Conservation (phyloP, 2,329 filamentous ascomycete genomes). For the Achaetomium macrosporum region DNA sequence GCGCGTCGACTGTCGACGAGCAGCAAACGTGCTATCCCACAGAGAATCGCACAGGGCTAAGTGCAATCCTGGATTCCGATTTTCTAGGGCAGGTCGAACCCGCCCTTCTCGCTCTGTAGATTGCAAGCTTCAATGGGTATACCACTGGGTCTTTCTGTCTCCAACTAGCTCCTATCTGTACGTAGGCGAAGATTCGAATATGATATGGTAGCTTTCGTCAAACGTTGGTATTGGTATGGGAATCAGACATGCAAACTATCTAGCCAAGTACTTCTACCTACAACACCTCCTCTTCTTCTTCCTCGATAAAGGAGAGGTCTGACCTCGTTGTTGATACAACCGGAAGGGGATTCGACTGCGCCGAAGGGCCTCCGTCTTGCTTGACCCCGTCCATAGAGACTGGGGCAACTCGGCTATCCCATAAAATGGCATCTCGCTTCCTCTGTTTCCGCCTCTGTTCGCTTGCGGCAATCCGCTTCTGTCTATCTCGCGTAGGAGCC, state of each 20-base stretch:
- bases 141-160: too few relatives aligned
- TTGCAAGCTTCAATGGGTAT: too few relatives aligned
- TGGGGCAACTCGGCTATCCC: neutral
- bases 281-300: neutral
- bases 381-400: constrained; percentile 1
- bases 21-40: constrained; percentile 6
- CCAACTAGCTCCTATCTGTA: too few relatives aligned
- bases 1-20: constrained; percentile 8
- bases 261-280: constrained; percentile 5
- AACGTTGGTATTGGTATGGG: too few relatives aligned
- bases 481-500: constrained; percentile 4
- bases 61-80: constrained; percentile 4
- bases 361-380: constrained; percentile 5
- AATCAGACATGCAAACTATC: too few relatives aligned
- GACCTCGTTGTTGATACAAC: constrained; percentile 2
- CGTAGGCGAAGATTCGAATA: too few relatives aligned
- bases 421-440: constrained; percentile 10
- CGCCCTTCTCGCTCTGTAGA: constrained; percentile 10
- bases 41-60: constrained; percentile 4
- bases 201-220: too few relatives aligned
- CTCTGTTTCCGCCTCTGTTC: too few relatives aligned
- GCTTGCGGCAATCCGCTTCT: constrained; percentile 6
- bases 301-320: constrained; percentile 6
- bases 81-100: constrained; percentile 12
- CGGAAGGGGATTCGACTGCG: constrained; percentile 5